phyloP scores from a whole-genome alignment of 2,329 filamentous ascomycete species.

The Trichoderma guizhouense region DNA sequence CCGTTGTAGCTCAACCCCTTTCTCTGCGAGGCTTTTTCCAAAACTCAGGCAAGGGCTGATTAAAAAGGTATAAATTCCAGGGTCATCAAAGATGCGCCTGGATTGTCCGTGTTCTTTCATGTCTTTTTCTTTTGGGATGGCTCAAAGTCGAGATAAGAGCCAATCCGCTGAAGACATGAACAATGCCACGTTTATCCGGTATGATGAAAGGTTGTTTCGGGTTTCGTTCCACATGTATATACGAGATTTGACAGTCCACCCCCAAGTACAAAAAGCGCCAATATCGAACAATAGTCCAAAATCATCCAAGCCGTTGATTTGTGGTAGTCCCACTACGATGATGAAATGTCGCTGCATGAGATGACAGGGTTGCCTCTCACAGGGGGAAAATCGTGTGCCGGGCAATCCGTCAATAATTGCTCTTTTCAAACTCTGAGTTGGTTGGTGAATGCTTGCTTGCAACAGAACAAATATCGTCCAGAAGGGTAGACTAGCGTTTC shows the following conservation, averaged over 20 bases:
- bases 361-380: constrained; percentile 13
- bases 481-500: not conserved
- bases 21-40: constrained; percentile 7
- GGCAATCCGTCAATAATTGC: not conserved
- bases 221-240: constrained; percentile 31
- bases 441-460: not conserved
- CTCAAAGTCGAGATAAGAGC: not conserved
- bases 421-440: not conserved
- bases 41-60: constrained; percentile 1
- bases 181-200: constrained; percentile 50
- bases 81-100: not conserved
- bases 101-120: not conserved
- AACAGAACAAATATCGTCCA: not conserved
- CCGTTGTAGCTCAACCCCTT: constrained; percentile 8
- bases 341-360: constrained; percentile 24
- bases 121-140: not conserved
- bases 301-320: constrained; percentile 28
- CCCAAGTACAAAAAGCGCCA: constrained; percentile 29
- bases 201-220: constrained; percentile 30
- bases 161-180: constrained; percentile 13
- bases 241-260: constrained; percentile 30
- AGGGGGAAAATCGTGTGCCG: not conserved
- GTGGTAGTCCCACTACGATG: constrained; percentile 27
- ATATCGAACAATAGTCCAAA: constrained; percentile 33
- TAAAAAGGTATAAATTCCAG: constrained; percentile 6